Evolutionary conservation across 164 flowering plant species (phyloP).

Genomic region (Tetrastigma voinierianum): DNA sequence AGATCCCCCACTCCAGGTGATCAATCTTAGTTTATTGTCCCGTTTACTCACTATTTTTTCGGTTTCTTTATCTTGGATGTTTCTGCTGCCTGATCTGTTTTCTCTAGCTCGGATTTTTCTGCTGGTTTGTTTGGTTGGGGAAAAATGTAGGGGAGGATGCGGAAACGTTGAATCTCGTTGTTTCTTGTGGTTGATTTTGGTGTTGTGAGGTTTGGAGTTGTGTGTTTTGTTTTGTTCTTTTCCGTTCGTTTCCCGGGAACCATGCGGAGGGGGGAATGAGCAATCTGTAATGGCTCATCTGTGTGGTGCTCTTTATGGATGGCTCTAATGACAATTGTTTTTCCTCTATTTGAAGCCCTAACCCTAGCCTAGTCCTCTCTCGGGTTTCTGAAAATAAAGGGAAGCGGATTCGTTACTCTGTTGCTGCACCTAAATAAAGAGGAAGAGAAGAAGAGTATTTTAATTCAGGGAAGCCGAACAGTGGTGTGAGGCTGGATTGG

Average conservation of each 20-base stretch:
- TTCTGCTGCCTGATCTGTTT: conserved; percentile 11
- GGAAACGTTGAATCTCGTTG: no score
- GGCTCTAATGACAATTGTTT: background rate
- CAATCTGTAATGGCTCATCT: background rate
- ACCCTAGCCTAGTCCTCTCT: background rate
- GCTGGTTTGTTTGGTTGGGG: background rate
- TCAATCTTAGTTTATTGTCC: background rate
- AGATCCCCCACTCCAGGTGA: conserved; percentile 28
- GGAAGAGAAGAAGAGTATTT: background rate
- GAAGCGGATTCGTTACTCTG: background rate
- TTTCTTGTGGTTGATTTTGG: background rate
- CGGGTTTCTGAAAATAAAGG: background rate
- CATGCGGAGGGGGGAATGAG: background rate
- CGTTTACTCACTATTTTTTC: no score
- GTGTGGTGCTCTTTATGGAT: background rate
- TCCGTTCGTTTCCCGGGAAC: no score
- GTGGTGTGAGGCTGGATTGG: no score
- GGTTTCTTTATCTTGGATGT: background rate
- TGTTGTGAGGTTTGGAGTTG: background rate
- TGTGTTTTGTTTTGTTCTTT: background rate
- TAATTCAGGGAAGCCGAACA: background rate
- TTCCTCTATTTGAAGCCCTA: background rate
- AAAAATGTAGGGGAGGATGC: no score
- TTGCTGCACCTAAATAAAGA: background rate
- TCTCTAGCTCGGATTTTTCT: background rate